phyloP scores from a whole-genome alignment of 148 eudicot genomes.

The Spergularia marina region DNA sequence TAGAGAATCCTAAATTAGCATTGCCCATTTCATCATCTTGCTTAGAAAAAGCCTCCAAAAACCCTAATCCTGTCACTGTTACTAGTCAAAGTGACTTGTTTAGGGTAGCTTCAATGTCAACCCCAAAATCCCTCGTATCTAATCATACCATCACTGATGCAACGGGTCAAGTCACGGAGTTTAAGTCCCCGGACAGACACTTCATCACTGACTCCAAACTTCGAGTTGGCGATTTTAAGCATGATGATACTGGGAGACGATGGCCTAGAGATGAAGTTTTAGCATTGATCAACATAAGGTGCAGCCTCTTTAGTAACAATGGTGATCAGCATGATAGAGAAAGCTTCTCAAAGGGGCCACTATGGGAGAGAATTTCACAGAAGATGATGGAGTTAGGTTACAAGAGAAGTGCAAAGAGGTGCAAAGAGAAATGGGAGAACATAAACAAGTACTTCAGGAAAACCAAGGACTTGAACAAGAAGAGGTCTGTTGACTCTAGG shows the following conservation, averaged over 20 bases:
- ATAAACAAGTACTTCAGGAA: slow-evolving; percentile 92
- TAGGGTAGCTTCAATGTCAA: background rate
- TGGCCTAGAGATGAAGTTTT: slow-evolving; percentile 93
- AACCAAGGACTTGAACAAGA: slow-evolving; percentile 83
- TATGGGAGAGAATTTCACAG: slow-evolving; percentile 91
- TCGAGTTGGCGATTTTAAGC: slow-evolving; percentile 11
- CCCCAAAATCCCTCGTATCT: background rate
- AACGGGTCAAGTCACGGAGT: slow-evolving; percentile 19
- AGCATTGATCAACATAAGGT: slow-evolving; percentile 75
- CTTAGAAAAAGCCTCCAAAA: slow-evolving; percentile 23
- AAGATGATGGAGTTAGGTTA: slow-evolving; percentile 75
- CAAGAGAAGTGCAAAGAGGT: slow-evolving; percentile 80
- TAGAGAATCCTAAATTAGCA: slow-evolving; percentile 17
- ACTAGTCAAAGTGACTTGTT: background rate
- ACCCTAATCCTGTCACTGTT: slow-evolving; percentile 33
- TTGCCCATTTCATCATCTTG: slow-evolving; percentile 26
- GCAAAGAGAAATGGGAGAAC: slow-evolving; percentile 98
- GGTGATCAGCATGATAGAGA: slow-evolving; percentile 17
- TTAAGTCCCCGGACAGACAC: slow-evolving; percentile 15
- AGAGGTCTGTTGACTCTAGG: slow-evolving; percentile 74
- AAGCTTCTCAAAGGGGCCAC: slow-evolving; percentile 44
- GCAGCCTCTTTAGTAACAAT: slow-evolving; percentile 40
- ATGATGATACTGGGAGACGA: slow-evolving; percentile 57
- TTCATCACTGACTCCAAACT: background rate
- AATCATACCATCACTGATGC: slow-evolving; percentile 28